phyloP scores from a whole-genome alignment of 192 early-diverging fungal genomes.

The Coemansia sp. region DNA sequence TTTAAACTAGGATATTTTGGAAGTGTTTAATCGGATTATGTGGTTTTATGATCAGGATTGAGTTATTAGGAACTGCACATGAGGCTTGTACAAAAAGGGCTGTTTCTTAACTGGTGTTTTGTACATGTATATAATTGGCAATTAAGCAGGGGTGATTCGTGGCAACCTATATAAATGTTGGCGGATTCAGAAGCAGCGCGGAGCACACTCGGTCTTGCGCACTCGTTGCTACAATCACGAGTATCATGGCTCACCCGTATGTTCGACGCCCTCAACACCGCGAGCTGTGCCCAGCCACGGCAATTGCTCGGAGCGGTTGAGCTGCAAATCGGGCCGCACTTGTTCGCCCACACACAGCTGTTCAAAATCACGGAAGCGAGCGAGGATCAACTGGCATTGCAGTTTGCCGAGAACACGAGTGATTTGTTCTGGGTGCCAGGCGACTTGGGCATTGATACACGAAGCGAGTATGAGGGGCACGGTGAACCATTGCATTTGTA shows the following conservation, averaged over 20 bases:
- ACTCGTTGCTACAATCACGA: constrained; percentile 45
- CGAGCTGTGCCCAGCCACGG: not conserved
- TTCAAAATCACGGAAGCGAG: constrained; percentile 10
- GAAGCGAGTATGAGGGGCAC: constrained; percentile 10
- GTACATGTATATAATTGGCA: no score
- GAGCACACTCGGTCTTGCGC: constrained; percentile 34
- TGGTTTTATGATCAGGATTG: no score
- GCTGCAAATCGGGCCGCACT: constrained; percentile 59
- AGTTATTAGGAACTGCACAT: no score
- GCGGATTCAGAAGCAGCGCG: not conserved
- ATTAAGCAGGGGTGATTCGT: no score
- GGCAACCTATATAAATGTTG: no score
- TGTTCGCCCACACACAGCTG: constrained; percentile 53
- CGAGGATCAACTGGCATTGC: constrained; percentile 46
- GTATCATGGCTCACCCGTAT: constrained; percentile 34
- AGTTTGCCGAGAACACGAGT: constrained; percentile 58
- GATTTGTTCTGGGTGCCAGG: constrained; percentile 58
- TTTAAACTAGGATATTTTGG: no score
- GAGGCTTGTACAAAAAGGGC: no score
- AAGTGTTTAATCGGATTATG: no score
- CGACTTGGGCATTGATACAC: constrained; percentile 55
- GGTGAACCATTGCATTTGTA: not conserved
- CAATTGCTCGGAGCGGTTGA: constrained; percentile 35
- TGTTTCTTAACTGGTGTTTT: no score
- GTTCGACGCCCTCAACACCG: constrained; percentile 19